Base-by-base conservation (phyloP, 1,284 basidiomycete species). In the Melampsora larici-populina region DNA sequence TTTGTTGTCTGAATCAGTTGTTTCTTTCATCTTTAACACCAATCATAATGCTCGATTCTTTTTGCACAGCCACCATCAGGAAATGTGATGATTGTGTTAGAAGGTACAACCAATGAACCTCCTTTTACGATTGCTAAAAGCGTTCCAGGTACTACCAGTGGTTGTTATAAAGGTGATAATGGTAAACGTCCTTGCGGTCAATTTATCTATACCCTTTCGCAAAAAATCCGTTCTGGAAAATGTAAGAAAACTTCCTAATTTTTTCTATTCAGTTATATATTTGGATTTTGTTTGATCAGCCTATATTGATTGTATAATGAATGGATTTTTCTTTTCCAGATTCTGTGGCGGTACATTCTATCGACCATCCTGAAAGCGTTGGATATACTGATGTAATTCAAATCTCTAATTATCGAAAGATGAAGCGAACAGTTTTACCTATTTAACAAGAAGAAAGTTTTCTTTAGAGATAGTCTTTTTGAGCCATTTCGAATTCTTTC, bases 311-410 rank as follows among this genome's bases (percentile, higher is more conserved):
- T 46, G 9, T 11, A 67, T n/a, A 58, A n/a, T 58, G 29, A 58
- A 0, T 7, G 7, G 7, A 0, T 55, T 1, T 15, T 55, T 15
- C 15, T 55, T 58, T 58, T 3, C 5, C n/a, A 75, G 72, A 75
- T 29, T 75, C 72, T 6, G 72, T 75, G 9, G 43, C 64, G 29
- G 64, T 75, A 26, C 48, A 58, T 24, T 75, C 72, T 1, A 24
- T 75, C 17, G 58, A 46, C 5, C 64, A n/a, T 24, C 70, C 72
- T 13, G 64, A 46, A 1, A 36, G 67, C 26, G 55, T 75, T 24
- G 72, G 72, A 24, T 75, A 75, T 15, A 75, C 63, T 40, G 72
- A 75, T 63, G 67, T 60, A 24, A 49, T 75, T 48, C 58, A 48
- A 4, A 75, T 75, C 43, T 3, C 46, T 9, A 67, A 66, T 43